These are phyloP conservation scores for Umbelopsis vinacea DNA, from an alignment of 192 early-diverging fungal species.

Conservation along the genomic window DNA sequence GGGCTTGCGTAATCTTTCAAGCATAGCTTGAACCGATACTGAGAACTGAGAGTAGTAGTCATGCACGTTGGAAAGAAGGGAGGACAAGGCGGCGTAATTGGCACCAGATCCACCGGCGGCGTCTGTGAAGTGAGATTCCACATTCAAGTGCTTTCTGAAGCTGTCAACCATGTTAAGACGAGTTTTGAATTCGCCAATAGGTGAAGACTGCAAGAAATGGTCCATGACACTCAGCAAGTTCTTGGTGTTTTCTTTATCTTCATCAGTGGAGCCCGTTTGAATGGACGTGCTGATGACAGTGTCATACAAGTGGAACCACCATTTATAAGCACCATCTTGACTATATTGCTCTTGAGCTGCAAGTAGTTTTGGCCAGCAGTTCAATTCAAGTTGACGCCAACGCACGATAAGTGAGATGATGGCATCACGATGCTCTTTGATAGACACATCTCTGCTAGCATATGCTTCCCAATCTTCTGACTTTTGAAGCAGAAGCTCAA, in stretches of 20 bases:
- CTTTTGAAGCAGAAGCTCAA: slow-evolving; percentile 87
- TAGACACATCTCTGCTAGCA: slow-evolving; percentile 78
- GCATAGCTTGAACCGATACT: slow-evolving; percentile 54
- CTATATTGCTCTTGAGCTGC: slow-evolving; percentile 77
- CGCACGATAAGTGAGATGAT: slow-evolving; percentile 75
- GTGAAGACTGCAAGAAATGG: slow-evolving; percentile 78
- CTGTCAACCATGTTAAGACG: slow-evolving; percentile 57
- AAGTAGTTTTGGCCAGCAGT: slow-evolving; percentile 88
- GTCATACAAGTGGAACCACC: slow-evolving; percentile 92
- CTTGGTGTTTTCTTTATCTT: slow-evolving; percentile 39
- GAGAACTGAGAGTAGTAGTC: slow-evolving; percentile 84
- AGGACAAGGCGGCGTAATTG: slow-evolving; percentile 38
- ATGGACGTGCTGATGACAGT: slow-evolving; percentile 52
- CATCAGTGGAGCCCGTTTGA: slow-evolving; percentile 26
- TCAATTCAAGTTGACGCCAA: slow-evolving; percentile 93
- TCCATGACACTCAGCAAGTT: slow-evolving; percentile 71
- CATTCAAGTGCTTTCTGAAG: slow-evolving; percentile 29
- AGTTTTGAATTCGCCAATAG: slow-evolving; percentile 77
- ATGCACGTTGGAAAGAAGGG: slow-evolving; percentile 73
- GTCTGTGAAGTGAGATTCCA: slow-evolving; percentile 36
- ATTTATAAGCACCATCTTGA: slow-evolving; percentile 64
- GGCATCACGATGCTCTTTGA: slow-evolving; percentile 70
- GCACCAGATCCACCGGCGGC: slow-evolving; percentile 10
- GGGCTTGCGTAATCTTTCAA: slow-evolving; percentile 66
- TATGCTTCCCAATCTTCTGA: slow-evolving; percentile 95